Base-by-base conservation (phyloP, 805 yeast genomes). In the Candida coleopterorum region DNA sequence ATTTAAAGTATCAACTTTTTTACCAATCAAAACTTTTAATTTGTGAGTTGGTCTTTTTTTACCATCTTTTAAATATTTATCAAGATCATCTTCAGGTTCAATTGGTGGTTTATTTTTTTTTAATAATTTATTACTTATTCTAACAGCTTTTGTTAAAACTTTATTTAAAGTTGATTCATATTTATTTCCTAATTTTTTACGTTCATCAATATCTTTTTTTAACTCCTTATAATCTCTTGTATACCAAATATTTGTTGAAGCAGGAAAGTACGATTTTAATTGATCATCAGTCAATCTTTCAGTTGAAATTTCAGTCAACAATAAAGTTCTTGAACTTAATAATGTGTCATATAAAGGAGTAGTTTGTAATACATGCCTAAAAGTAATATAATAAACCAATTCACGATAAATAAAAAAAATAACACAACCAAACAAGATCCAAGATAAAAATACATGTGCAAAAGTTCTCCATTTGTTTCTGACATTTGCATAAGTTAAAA, bases 1-100 rank as follows among this genome's bases (percentile, higher is more conserved):
- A 35, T 81, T 75, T 52, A 90, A 74, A 23, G 96, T 83, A 50
- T 82, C 81, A 38, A 89, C 96, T 63, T 89, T 89, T 61, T 84
- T 62, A 41, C 96, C 95, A 48, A 81, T 70, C 40, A 84, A 60
- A 39, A 77, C 78, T 51, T 75, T 76, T 49, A 87, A 71, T 45
- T 76, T 76, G 60, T 86, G 90, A 23, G 85, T 81, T 32, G 97
- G 97, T 48, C 90, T 75, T 67, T 87, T 88, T 47, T 64, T 64
- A 27, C 70, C 71, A 41, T 65, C 69, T 60, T 83, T 81, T 43
- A 87, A 77, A 56, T 85, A 87, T 29, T 77, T 68, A 43, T 70
- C 67, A 32, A 80, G 50, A 42, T 73, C 80, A 51, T 79, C 69
- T 36, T 66, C 72, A 4, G 83, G 80, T 43, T 68, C 71, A 15